Evolutionary conservation across 2,329 filamentous ascomycete genomes (phyloP), one percentile per base, ranked within the genome.

Genomic region (Cordyceps farinosa): DNA sequence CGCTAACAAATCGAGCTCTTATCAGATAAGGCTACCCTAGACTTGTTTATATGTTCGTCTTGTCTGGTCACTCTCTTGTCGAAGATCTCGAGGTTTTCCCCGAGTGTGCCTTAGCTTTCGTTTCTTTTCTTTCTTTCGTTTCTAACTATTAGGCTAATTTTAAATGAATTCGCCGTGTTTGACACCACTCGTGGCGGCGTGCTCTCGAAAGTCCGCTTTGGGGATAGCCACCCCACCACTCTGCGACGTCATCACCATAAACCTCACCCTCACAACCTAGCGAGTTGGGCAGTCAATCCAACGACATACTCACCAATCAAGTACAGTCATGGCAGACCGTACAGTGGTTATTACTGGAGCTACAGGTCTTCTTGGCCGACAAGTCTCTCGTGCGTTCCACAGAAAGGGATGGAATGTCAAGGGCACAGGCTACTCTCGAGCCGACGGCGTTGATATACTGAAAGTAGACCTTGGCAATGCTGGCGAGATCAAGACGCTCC

Each of bases 311-410:
- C 3, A 10, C 2, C 3, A 29, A 54, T 27, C n/a, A 54, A 47
- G 22, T 36, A 27, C 38, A 51, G 34, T 17, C 15, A 73, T 73
- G 72, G 36, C 65, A 3, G 64, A 67, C 38, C 69, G 69, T 15
- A 87, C 82, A 32, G 91, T 85, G 10, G 81, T 97, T 32, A 79
- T 97, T 62, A 97, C 92, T 7, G 92, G 92, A 63, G 92, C 91
- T 44, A 94, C 90, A 27, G 92, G 92, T 61, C 82, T 96, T 11
- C 83, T 97, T 2, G 92, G 93, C 55, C 86, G 92, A 50, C 87
- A 95, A 74, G 89, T 96, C 11, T 80, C 88, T 61, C 85, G 83
- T 65, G 85, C 84, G 13, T 96, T 97, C 73, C 79, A 87, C 61
- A 76, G 82, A 63, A 68, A 68, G 27, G 68, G 68, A 44, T 96